Percentiles rank a stretch among this genome's conserved stretches.
These are phyloP conservation scores for Calonectria pseudoturangicola DNA, from an alignment of 2,329 filamentous ascomycete genomes.

Conservation along the genomic window DNA sequence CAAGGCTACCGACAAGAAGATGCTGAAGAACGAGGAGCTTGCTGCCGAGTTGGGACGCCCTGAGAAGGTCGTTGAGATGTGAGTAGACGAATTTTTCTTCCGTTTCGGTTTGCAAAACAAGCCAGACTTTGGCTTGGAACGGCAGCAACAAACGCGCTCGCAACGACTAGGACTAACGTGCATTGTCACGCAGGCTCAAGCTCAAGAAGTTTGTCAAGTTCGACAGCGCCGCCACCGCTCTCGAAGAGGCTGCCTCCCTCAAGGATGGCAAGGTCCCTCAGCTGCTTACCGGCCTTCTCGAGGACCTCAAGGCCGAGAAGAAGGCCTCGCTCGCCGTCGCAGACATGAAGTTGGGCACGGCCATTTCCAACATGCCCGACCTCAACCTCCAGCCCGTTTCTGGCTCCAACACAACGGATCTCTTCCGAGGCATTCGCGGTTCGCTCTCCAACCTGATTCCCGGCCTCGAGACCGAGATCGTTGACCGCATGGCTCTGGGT, in stretches of 20 bases:
- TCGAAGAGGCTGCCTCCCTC: conserved; percentile 92
- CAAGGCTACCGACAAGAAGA: conserved; percentile 99
- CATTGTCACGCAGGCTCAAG: conserved; percentile 80
- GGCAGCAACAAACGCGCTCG: neutral
- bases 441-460: conserved; percentile 94
- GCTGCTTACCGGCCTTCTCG: conserved; percentile 86
- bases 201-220: conserved; percentile 99
- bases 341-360: conserved; percentile 92
- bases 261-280: conserved; percentile 97
- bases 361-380: conserved; percentile 93
- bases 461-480: conserved; percentile 87
- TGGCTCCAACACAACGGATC: conserved; percentile 76
- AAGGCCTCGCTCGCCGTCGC: conserved; percentile 96
- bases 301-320: conserved; percentile 96
- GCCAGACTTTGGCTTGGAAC: neutral
- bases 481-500: conserved; percentile 96
- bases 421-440: conserved; percentile 95
- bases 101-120: conserved; percentile 31
- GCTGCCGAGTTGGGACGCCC: conserved; percentile 84
- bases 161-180: conserved; percentile 39
- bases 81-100: conserved; percentile 64
- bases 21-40: conserved; percentile 90
- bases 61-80: conserved; percentile 91
- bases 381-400: conserved; percentile 91
- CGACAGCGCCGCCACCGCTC: conserved; percentile 90